These are phyloP conservation scores for Pichiaceae sp. DNA, from an alignment of 1,139 yeast genomes.

Conservation along the genomic window DNA sequence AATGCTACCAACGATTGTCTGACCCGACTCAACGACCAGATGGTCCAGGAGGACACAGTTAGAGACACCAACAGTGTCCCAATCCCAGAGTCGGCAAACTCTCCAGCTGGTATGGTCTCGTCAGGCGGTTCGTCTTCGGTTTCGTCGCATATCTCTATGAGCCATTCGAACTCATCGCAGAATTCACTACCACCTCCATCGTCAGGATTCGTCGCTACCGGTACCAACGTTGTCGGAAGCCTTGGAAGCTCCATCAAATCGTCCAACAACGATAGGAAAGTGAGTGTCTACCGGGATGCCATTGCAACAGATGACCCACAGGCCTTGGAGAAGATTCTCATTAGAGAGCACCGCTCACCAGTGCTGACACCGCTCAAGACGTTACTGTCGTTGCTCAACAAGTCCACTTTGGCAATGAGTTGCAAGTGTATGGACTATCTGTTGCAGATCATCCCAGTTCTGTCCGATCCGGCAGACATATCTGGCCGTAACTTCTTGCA, in stretches of 20 bases:
- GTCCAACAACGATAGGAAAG: not conserved
- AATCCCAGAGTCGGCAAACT: not conserved
- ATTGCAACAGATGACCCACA: slow-evolving; percentile 39
- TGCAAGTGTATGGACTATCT: slow-evolving; percentile 49
- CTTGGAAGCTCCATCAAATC: not conserved
- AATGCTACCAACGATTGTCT: slow-evolving; percentile 48
- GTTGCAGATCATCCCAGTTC: slow-evolving; percentile 36
- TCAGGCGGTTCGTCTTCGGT: slow-evolving; percentile 7
- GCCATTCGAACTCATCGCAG: slow-evolving; percentile 8
- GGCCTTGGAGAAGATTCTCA: slow-evolving; percentile 33
- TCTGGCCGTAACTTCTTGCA: slow-evolving; percentile 82
- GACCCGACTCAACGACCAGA: slow-evolving; percentile 27
- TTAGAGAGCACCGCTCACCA: slow-evolving; percentile 30
- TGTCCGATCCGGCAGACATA: slow-evolving; percentile 63
- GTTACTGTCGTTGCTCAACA: slow-evolving; percentile 50
- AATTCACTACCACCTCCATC: slow-evolving; percentile 14
- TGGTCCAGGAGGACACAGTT: slow-evolving; percentile 18
- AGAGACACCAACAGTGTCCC: not conserved
- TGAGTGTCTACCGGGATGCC: slow-evolving; percentile 16
- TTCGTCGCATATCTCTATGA: slow-evolving; percentile 16
- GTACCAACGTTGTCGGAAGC: not conserved
- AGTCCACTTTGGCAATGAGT: slow-evolving; percentile 48
- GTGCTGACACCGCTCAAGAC: slow-evolving; percentile 33
- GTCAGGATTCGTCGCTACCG: slow-evolving; percentile 4
- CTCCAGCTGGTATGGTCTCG: not conserved